Conservation (phyloP, 2,329 filamentous ascomycete species). For the Pseudogymnoascus sp. region DNA sequence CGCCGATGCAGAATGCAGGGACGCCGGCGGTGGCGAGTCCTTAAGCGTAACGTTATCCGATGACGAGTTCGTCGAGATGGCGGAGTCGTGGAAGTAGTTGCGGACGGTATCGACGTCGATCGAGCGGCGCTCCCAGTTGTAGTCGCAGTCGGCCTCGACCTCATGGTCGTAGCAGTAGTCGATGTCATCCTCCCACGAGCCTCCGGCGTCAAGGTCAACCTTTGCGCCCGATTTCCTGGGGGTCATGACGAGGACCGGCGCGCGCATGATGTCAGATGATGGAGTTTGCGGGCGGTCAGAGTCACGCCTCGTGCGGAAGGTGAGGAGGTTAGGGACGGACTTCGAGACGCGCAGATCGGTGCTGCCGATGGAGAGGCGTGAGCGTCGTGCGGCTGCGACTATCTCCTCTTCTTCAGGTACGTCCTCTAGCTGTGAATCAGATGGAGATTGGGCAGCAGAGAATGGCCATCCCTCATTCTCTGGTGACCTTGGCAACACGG, state of each 20-base stretch:
- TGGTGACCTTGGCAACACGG: not conserved
- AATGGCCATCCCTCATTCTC: constrained; percentile 5
- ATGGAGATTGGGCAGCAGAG: not conserved
- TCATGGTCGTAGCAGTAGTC: constrained; percentile 65
- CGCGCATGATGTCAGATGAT: not conserved
- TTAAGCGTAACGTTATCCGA: not conserved
- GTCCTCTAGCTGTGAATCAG: constrained; percentile 38
- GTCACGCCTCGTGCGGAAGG: not conserved
- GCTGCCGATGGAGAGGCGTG: constrained; percentile 20
- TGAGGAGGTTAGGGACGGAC: constrained; percentile 20
- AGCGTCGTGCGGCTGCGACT: constrained; percentile 15
- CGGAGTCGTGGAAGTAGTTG: not conserved
- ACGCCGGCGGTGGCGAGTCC: not conserved
- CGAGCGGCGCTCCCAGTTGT: constrained; percentile 54
- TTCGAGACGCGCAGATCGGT: constrained; percentile 23
- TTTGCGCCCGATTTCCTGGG: not conserved
- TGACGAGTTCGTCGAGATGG: not conserved
- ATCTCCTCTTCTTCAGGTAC: constrained; percentile 57
- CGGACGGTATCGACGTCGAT: constrained; percentile 32
- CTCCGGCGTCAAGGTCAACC: constrained; percentile 25
- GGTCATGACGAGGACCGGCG: not conserved
- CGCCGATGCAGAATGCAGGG: not conserved
- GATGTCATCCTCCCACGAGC: constrained; percentile 60
- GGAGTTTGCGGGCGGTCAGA: not conserved
- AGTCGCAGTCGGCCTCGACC: constrained; percentile 57